Evolutionary conservation across 176 grass and related monocot genomes (phyloP).

Genomic region (Eragrostis curvula): DNA sequence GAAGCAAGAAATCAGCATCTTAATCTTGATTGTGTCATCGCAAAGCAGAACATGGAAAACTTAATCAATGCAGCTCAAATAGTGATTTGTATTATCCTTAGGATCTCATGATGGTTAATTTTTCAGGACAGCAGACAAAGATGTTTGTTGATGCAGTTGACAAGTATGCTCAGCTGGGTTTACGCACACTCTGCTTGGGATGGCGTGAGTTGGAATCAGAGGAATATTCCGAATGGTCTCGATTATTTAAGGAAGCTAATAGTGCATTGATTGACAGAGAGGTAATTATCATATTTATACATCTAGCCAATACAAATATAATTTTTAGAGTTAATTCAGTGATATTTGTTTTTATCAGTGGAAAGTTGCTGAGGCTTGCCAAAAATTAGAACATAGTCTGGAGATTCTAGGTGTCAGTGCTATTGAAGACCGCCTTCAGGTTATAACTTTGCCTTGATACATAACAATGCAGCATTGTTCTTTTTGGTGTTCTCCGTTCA

Average conservation of each 20-base stretch:
- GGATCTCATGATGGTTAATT: slow-evolving; percentile 35
- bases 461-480: slow-evolving; percentile 14
- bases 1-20: neutral
- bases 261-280: slow-evolving; percentile 84
- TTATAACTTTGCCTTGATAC: slow-evolving; percentile 45
- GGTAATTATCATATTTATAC: slow-evolving; percentile 52
- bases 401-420: slow-evolving; percentile 94
- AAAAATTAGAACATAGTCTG: slow-evolving; percentile 85
- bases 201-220: slow-evolving; percentile 85
- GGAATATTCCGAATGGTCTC: slow-evolving; percentile 86
- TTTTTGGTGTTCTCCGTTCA: neutral
- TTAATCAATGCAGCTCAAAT: neutral
- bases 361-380: slow-evolving; percentile 93
- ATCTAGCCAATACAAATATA: slow-evolving; percentile 25
- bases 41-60: slow-evolving; percentile 6
- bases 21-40: slow-evolving; percentile 13
- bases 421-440: slow-evolving; percentile 95
- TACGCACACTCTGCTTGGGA: slow-evolving; percentile 90
- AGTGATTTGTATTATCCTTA: slow-evolving; percentile 18
- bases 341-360: slow-evolving; percentile 56
- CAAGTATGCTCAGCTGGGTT: slow-evolving; percentile 87
- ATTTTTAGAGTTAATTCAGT: slow-evolving; percentile 33
- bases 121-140: slow-evolving; percentile 86
- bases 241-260: slow-evolving; percentile 83
- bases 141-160: slow-evolving; percentile 86